phyloP scores from a whole-genome alignment of 2,329 filamentous ascomycete species.

The Aureobasidium subglaciale region DNA sequence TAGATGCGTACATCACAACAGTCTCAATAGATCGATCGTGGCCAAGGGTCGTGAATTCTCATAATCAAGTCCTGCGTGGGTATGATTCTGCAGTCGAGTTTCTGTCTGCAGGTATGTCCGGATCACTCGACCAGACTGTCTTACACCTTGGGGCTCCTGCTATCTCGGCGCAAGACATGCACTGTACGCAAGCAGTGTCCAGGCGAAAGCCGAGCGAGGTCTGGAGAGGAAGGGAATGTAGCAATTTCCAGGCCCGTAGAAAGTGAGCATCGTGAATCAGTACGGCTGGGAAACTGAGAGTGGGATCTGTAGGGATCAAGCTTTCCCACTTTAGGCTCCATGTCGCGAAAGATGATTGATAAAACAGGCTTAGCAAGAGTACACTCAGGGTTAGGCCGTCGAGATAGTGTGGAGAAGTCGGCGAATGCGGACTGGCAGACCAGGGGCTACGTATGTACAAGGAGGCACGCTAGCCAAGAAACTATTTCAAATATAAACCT shows the following conservation, averaged over 20 bases:
- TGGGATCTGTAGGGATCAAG: conserved; percentile 6
- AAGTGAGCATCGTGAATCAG: not conserved
- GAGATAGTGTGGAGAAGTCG: conserved; percentile 4
- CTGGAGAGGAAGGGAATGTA: not conserved
- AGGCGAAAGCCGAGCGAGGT: conserved; percentile 9
- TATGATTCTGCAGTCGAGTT: not conserved
- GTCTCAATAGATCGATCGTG: not conserved
- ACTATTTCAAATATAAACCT: conserved; percentile 15
- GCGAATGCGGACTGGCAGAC: conserved; percentile 7
- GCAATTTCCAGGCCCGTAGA: not conserved
- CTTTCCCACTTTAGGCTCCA: conserved; percentile 1
- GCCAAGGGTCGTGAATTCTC: not conserved
- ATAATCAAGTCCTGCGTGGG: not conserved
- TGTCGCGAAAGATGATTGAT: not conserved
- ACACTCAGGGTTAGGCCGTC: not conserved
- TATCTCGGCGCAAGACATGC: not conserved
- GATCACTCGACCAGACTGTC: conserved; percentile 1
- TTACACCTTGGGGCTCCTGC: not conserved
- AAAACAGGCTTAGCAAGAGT: not conserved
- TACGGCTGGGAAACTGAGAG: conserved; percentile 1
- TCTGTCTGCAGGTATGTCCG: not conserved
- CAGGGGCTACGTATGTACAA: not conserved
- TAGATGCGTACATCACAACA: not conserved
- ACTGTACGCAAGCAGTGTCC: not conserved
- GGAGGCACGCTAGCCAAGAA: conserved; percentile 5